These are phyloP conservation scores for Cladosporium sp. DNA, from an alignment of 2,329 filamentous ascomycete species.

Conservation along the genomic window DNA sequence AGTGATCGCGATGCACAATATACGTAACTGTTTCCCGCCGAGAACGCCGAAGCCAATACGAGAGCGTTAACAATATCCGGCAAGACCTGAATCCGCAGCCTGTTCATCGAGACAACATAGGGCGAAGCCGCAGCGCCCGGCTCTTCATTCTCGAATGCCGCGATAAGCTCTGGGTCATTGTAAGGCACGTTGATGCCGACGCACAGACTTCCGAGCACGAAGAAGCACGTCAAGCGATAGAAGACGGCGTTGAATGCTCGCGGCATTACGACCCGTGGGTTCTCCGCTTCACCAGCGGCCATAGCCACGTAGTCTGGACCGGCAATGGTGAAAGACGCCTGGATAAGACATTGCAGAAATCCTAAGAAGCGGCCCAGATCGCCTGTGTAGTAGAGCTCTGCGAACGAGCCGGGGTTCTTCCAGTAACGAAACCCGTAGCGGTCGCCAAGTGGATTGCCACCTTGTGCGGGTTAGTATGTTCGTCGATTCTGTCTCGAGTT, in stretches of 20 bases:
- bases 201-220: constrained; percentile 70
- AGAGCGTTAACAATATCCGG: constrained; percentile 73
- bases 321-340: constrained; percentile 67
- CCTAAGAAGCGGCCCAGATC: constrained; percentile 71
- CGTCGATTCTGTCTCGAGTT: background rate
- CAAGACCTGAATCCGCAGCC: constrained; percentile 61
- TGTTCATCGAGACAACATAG: constrained; percentile 68
- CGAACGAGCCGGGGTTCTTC: constrained; percentile 58
- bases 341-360: constrained; percentile 73
- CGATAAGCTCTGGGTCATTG: constrained; percentile 61
- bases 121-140: constrained; percentile 66
- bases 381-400: constrained; percentile 63
- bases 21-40: constrained; percentile 66
- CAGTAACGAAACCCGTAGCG: constrained; percentile 72
- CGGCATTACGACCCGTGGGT: constrained; percentile 68
- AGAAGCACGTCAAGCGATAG: constrained; percentile 73
- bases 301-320: constrained; percentile 67
- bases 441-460: constrained; percentile 70
- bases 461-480: background rate
- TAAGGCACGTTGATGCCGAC: constrained; percentile 73
- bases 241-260: constrained; percentile 77
- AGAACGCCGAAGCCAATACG: constrained; percentile 66
- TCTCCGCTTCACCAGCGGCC: constrained; percentile 69
- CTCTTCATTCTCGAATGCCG: constrained; percentile 58
- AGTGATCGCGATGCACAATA: constrained; percentile 68